These are phyloP conservation scores for Sarcodon aspratus DNA, from an alignment of 768 basidiomycete genomes.

Conservation along the genomic window DNA sequence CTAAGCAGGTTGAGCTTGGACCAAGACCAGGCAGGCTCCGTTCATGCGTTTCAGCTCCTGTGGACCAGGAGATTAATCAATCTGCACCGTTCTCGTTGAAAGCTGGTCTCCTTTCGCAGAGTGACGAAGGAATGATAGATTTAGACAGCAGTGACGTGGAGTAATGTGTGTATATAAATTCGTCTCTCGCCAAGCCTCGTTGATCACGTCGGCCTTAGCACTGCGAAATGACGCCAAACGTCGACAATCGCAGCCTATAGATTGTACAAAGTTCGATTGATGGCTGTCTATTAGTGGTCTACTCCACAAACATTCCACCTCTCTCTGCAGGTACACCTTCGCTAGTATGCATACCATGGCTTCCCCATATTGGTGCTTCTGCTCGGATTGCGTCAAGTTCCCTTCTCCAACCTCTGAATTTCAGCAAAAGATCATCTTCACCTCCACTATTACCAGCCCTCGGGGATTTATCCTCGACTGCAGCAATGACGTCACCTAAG, in stretches of 20 bases:
- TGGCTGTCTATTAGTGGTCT: neutral
- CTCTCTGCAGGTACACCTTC: neutral
- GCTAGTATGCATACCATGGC: neutral
- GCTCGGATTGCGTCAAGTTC: neutral
- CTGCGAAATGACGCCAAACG: no score
- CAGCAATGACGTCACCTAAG: neutral
- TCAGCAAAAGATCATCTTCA: neutral
- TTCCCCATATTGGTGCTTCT: neutral
- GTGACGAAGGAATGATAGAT: slow-evolving; percentile 9
- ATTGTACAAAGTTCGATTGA: neutral
- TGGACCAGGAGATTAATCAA: slow-evolving; percentile 19
- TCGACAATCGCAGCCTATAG: neutral
- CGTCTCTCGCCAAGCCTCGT: no score
- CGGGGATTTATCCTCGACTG: neutral
- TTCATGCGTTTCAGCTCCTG: slow-evolving; percentile 46
- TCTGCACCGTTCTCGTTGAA: slow-evolving; percentile 15
- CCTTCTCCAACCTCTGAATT: neutral
- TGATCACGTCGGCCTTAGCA: neutral
- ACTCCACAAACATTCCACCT: neutral
- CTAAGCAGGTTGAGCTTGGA: slow-evolving; percentile 46
- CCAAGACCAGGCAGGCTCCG: slow-evolving; percentile 45
- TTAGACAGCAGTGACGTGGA: slow-evolving; percentile 15
- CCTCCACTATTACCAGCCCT: neutral
- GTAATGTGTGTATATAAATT: neutral
- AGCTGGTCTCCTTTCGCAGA: slow-evolving; percentile 1